A percentile compares a stretch with the other conserved stretches of the same genome.
These are phyloP conservation scores for Mycena rosella DNA, from an alignment of 768 basidiomycete species.

Conservation along the genomic window DNA sequence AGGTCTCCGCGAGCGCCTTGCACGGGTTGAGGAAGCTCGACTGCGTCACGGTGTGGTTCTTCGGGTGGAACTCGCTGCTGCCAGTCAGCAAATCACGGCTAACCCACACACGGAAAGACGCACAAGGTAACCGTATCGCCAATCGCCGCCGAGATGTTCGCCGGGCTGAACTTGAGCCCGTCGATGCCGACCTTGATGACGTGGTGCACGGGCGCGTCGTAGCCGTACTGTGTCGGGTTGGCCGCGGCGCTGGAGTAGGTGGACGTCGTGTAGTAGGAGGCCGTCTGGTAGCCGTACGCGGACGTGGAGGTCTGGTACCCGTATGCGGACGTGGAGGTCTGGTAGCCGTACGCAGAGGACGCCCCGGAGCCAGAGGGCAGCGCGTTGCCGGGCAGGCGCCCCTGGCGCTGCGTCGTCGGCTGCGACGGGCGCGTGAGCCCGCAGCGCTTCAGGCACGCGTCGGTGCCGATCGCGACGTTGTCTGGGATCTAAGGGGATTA, in stretches of 20 bases:
- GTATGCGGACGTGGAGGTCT: no score
- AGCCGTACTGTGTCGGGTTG: no score
- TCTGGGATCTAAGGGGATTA: slow-evolving; percentile 29
- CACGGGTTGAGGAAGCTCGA: slow-evolving; percentile 46
- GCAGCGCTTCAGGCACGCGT: slow-evolving; percentile 32
- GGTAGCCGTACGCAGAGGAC: no score
- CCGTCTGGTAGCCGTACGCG: no score
- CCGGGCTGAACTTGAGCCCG: slow-evolving; percentile 32
- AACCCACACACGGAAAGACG: no score
- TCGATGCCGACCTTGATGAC: slow-evolving; percentile 34
- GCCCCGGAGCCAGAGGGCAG: background rate
- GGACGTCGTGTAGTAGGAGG: no score
- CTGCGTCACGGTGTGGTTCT: slow-evolving; percentile 50
- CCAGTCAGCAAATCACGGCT: background rate
- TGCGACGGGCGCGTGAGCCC: slow-evolving; percentile 32
- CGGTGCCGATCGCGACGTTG: slow-evolving; percentile 28
- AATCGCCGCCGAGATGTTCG: slow-evolving; percentile 34
- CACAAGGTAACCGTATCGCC: slow-evolving; percentile 40
- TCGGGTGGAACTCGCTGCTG: slow-evolving; percentile 36
- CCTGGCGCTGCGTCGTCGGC: slow-evolving; percentile 27
- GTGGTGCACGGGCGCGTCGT: slow-evolving; percentile 31
- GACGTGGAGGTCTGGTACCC: no score
- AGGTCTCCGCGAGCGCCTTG: slow-evolving; percentile 30
- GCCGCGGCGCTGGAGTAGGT: no score
- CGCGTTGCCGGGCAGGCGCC: slow-evolving; percentile 25